These are phyloP conservation scores for Elongisporangium senticosum DNA, from an alignment of 352 stramenopile genomes.

Conservation along the genomic window DNA sequence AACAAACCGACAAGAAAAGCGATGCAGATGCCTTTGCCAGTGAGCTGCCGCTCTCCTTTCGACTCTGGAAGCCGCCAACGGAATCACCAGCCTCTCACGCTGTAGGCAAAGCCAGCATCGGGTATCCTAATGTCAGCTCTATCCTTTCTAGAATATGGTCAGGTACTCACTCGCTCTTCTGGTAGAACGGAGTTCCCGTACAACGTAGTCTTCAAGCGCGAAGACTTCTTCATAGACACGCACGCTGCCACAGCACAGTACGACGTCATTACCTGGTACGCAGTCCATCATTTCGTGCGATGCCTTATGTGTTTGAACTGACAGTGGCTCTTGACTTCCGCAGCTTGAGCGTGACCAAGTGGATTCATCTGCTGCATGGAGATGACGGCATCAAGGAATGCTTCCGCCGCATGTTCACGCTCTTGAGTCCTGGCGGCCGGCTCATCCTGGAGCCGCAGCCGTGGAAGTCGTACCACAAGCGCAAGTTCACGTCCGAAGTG, in stretches of 20 bases:
- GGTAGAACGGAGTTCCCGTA: constrained; percentile 53
- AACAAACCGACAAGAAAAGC: constrained; percentile 1
- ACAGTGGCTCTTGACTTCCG: neutral
- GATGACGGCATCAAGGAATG: constrained; percentile 77
- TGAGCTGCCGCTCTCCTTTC: constrained; percentile 60
- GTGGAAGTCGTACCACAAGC: constrained; percentile 86
- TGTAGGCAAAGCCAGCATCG: constrained; percentile 42
- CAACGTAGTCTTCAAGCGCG: constrained; percentile 81
- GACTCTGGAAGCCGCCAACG: constrained; percentile 54
- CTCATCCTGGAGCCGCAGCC: constrained; percentile 84
- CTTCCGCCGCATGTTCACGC: constrained; percentile 58
- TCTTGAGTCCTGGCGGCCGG: constrained; percentile 58
- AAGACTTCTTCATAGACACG: constrained; percentile 52
- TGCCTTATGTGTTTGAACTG: too few relatives aligned
- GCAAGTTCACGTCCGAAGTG: constrained; percentile 77
- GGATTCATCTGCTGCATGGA: constrained; percentile 87
- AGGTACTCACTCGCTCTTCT: constrained; percentile 3
- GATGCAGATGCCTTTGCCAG: constrained; percentile 25
- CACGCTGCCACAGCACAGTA: constrained; percentile 57
- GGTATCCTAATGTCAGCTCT: constrained; percentile 33
- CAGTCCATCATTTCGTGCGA: too few relatives aligned
- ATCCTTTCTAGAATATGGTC: neutral
- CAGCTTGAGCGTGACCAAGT: constrained; percentile 89
- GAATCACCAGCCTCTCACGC: constrained; percentile 26
- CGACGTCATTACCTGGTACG: constrained; percentile 80